A percentile compares a stretch with the other conserved stretches of the same genome.
phyloP scores from a whole-genome alignment of 2,329 filamentous ascomycete genomes.

The Curvularia lunata region DNA sequence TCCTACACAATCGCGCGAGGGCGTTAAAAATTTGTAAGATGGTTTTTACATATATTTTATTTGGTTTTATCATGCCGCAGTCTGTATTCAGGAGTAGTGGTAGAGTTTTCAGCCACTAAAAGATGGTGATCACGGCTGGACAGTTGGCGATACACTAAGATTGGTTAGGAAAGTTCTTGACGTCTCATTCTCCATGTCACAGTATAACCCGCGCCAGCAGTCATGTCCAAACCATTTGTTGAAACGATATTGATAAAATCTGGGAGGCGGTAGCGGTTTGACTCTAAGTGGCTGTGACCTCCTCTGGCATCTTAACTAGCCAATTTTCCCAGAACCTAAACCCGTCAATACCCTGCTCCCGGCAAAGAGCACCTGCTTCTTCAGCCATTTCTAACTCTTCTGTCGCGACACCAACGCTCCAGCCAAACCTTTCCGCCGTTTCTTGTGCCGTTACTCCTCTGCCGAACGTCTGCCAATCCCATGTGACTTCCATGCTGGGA shows the following conservation, averaged over 20 bases:
- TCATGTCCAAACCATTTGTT: not conserved
- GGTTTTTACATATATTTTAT: no score
- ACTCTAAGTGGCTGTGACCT: not conserved
- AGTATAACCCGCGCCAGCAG: not conserved
- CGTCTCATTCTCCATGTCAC: not conserved
- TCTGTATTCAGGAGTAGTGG: no score
- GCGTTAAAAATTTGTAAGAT: no score
- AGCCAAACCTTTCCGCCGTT: slow-evolving; percentile 86
- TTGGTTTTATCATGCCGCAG: no score
- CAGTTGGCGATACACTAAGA: no score
- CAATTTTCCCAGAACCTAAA: slow-evolving; percentile 91
- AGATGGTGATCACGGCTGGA: no score
- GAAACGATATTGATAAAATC: not conserved
- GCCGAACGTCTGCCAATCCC: slow-evolving; percentile 81
- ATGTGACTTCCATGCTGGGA: slow-evolving; percentile 68
- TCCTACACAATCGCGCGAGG: no score
- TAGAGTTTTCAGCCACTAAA: no score
- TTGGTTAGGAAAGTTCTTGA: no score
- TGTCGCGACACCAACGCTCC: slow-evolving; percentile 94
- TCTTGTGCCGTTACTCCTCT: slow-evolving; percentile 89
- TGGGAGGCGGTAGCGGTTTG: not conserved
- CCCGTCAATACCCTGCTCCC: slow-evolving; percentile 90
- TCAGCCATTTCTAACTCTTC: slow-evolving; percentile 98
- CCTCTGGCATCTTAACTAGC: slow-evolving; percentile 36
- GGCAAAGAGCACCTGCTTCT: slow-evolving; percentile 83